Percentiles rank a stretch among this genome's conserved stretches.
Evolutionary conservation across 2,329 filamentous ascomycete genomes (phyloP).

Genomic region (Phialocephala subalpina): DNA sequence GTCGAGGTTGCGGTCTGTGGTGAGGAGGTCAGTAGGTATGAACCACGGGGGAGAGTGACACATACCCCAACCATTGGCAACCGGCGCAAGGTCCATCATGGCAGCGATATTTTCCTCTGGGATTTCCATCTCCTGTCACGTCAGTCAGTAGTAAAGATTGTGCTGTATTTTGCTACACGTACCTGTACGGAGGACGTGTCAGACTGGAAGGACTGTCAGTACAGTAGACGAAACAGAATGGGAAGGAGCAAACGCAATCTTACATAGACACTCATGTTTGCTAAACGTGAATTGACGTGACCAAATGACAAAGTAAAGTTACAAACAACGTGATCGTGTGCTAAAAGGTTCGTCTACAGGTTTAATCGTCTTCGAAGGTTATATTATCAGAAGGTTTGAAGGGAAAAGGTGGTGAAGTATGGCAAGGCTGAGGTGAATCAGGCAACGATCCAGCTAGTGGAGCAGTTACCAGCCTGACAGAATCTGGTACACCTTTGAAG

Average conservation of each 20-base stretch:
- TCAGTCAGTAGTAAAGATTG: background rate
- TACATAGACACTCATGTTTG: background rate
- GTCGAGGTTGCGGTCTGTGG: background rate
- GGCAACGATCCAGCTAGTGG: background rate
- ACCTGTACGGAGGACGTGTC: background rate
- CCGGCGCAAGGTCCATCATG: background rate
- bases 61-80: conserved; percentile 2
- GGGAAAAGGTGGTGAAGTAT: background rate
- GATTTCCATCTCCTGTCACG: background rate
- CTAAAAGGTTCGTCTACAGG: background rate
- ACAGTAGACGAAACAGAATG: background rate
- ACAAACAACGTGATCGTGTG: background rate
- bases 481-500: background rate
- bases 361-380: background rate
- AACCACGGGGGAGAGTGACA: background rate
- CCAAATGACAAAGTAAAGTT: background rate
- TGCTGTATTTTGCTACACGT: background rate
- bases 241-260: background rate
- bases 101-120: background rate
- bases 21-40: background rate
- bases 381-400: background rate
- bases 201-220: background rate
- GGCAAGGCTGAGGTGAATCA: conserved; percentile 2
- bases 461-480: background rate
- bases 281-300: background rate